Evolutionary conservation across 176 grass and related monocot genomes (phyloP).

Genomic region (Neostapfia colusana): DNA sequence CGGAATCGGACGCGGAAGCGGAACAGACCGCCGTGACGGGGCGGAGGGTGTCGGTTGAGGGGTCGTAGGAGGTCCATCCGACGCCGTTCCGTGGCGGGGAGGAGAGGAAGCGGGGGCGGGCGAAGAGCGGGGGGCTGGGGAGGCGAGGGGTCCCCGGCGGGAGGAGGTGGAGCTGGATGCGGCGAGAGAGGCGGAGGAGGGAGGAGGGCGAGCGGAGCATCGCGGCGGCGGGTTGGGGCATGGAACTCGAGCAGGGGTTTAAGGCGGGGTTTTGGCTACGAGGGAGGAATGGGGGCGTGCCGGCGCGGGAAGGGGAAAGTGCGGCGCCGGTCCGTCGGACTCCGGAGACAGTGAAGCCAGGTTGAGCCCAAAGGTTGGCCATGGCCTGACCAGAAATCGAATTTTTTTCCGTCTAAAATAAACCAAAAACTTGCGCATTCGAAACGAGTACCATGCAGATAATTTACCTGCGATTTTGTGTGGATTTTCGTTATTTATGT

Average conservation of each 20-base stretch:
- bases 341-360: background rate
- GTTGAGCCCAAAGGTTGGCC: background rate
- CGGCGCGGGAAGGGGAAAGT: slow-evolving; percentile 33
- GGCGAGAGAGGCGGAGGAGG: slow-evolving; percentile 41
- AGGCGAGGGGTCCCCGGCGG: slow-evolving; percentile 6
- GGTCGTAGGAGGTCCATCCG: slow-evolving; percentile 26
- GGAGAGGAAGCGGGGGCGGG: slow-evolving; percentile 26
- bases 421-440: too few relatives aligned
- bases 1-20: background rate
- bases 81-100: background rate
- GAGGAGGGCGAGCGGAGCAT: slow-evolving; percentile 41
- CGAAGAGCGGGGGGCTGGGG: background rate
- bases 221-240: slow-evolving; percentile 26
- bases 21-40: background rate
- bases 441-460: too few relatives aligned
- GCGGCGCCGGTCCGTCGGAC: background rate
- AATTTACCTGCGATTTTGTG: too few relatives aligned
- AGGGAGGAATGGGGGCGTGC: background rate
- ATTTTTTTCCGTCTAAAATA: background rate
- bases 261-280: slow-evolving; percentile 8
- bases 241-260: slow-evolving; percentile 1
- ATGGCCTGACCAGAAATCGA: background rate
- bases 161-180: slow-evolving; percentile 27
- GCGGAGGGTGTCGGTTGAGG: slow-evolving; percentile 28
- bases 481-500: too few relatives aligned